These are phyloP conservation scores for Pterocarpus macrocarpus DNA, from an alignment of 306 rosid species.

Conservation along the genomic window DNA sequence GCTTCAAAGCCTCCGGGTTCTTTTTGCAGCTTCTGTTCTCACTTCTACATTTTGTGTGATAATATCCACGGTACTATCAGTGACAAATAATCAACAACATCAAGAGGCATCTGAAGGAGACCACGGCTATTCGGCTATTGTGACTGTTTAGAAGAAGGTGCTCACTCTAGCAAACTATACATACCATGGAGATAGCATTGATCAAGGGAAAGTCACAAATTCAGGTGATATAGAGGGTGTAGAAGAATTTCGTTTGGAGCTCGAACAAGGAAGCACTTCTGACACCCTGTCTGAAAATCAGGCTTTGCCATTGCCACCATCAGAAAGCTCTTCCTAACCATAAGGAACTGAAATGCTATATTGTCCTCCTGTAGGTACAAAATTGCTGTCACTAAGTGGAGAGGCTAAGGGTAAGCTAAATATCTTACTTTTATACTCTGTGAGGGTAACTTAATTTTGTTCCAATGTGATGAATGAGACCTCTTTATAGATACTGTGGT, in stretches of 20 bases:
- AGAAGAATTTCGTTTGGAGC: not conserved
- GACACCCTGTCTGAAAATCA: not conserved
- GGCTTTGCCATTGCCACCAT: conserved; percentile 7
- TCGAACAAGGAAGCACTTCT: not conserved
- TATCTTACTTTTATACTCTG: not conserved
- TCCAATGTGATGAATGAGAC: not conserved
- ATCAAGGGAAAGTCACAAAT: not conserved
- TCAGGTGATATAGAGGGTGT: not conserved
- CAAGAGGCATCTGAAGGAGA: conserved; percentile 1
- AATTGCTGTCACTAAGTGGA: not conserved
- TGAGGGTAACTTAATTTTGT: not conserved
- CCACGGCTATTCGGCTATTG: not conserved
- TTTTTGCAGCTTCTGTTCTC: not conserved
- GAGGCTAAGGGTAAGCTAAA: not conserved
- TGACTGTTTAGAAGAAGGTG: not conserved
- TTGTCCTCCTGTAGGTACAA: not conserved
- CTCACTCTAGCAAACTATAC: not conserved
- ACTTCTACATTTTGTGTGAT: conserved; percentile 6
- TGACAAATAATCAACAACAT: not conserved
- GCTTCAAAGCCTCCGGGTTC: conserved; percentile 4
- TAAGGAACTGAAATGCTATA: not conserved
- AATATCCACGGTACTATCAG: not conserved
- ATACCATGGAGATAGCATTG: not conserved
- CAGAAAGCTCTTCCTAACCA: not conserved
- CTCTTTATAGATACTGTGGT: no score